Conservation (phyloP, 441 rosid genomes). For the Corymbia citriodora region DNA sequence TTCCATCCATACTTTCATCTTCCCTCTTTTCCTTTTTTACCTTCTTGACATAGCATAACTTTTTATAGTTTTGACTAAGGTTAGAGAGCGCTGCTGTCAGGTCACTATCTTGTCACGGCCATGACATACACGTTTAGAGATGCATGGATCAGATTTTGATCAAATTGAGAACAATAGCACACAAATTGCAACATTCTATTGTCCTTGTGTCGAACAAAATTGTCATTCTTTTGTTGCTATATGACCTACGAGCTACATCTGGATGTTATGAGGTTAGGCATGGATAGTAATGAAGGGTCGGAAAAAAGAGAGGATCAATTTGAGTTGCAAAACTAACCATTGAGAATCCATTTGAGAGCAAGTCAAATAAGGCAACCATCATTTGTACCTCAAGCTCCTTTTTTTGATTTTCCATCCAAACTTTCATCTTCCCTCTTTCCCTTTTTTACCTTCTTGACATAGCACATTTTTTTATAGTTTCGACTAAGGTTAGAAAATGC, state of each 20-base stretch:
- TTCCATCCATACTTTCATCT: too few relatives aligned
- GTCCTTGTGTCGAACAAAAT: background rate
- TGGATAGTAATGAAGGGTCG: background rate
- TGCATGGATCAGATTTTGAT: background rate
- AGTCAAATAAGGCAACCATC: background rate
- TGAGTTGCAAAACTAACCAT: background rate
- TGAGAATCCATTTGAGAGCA: background rate
- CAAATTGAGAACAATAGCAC: background rate
- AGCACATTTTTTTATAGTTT: background rate
- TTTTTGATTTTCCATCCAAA: background rate
- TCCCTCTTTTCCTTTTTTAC: too few relatives aligned
- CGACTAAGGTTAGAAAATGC: background rate
- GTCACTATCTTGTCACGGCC: background rate
- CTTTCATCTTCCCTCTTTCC: background rate
- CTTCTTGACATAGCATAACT: too few relatives aligned
- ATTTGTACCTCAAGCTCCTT: background rate
- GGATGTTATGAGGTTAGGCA: background rate
- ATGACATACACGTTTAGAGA: background rate
- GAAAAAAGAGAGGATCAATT: background rate
- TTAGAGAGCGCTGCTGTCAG: too few relatives aligned
- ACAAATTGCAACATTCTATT: background rate
- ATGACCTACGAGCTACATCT: background rate
- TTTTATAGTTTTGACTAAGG: too few relatives aligned
- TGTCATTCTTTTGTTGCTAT: background rate
- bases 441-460: background rate